These are phyloP conservation scores for Coprinellus micaceus DNA, from an alignment of 768 basidiomycete genomes.

Conservation along the genomic window DNA sequence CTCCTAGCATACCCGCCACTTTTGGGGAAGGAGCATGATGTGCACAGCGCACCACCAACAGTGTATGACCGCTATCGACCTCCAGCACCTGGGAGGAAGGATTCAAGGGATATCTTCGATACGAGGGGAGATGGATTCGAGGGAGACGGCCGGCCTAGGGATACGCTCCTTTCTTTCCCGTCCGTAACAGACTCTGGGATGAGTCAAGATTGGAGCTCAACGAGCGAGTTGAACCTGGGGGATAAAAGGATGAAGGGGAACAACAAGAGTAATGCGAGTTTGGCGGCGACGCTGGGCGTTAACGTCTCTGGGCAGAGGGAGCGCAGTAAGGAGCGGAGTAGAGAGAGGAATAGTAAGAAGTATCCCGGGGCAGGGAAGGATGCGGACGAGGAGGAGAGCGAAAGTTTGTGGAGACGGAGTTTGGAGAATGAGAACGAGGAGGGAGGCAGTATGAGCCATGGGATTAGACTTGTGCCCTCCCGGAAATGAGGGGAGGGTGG, in stretches of 20 bases:
- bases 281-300: too few relatives aligned
- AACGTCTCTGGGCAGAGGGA: too few relatives aligned
- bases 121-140: too few relatives aligned
- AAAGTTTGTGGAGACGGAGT: conserved; percentile 45
- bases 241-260: conserved; percentile 14
- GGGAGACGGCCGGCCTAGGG: conserved; percentile 23
- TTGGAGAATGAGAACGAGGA: conserved; percentile 23
- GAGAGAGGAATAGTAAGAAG: conserved; percentile 37
- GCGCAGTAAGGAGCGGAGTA: conserved; percentile 34
- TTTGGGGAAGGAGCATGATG: conserved; percentile 28
- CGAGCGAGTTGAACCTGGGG: conserved; percentile 15
- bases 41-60: conserved; percentile 46
- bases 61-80: conserved; percentile 29
- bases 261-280: conserved; percentile 8
- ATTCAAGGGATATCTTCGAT: conserved; percentile 37
- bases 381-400: conserved; percentile 61
- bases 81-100: conserved; percentile 22
- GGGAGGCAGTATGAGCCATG: too few relatives aligned
- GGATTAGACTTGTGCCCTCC: too few relatives aligned
- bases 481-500: too few relatives aligned
- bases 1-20: conserved; percentile 30
- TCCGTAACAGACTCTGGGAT: conserved; percentile 49
- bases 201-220: conserved; percentile 39
- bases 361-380: conserved; percentile 48
- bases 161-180: conserved; percentile 45